Evolutionary conservation across 1,284 basidiomycete species (phyloP).

Genomic region (Ceratorhiza oryzae-sativae): DNA sequence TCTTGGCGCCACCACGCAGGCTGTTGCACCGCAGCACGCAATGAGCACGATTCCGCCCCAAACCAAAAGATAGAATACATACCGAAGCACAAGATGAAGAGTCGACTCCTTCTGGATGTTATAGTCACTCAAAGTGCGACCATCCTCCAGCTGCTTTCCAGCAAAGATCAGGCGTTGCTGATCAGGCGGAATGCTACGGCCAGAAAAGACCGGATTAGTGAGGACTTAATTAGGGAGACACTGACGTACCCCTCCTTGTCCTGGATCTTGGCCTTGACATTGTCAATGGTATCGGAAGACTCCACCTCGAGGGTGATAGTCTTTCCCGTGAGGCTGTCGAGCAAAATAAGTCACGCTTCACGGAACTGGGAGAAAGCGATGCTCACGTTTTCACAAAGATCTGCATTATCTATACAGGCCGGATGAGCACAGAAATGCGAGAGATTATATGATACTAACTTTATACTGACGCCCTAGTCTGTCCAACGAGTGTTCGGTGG

Average conservation of each 20-base stretch:
- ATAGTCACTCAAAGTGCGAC: conserved; percentile 88
- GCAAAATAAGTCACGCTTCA: conserved; percentile 15
- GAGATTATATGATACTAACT: not conserved
- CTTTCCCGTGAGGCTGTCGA: conserved; percentile 91
- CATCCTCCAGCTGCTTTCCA: conserved; percentile 97
- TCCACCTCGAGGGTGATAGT: conserved; percentile 98
- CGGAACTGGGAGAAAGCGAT: not conserved
- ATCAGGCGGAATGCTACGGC: conserved; percentile 83
- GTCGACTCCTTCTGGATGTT: conserved; percentile 97
- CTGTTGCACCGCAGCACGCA: conserved; percentile 51
- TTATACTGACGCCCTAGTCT: conserved; percentile 71
- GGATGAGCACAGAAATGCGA: conserved; percentile 43
- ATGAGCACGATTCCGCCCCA: not conserved
- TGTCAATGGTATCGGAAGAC: conserved; percentile 96
- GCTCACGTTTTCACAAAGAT: conserved; percentile 94
- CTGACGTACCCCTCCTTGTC: conserved; percentile 86
- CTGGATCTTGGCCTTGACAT: conserved; percentile 96
- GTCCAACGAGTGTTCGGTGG: conserved; percentile 84
- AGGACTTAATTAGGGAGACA: not conserved
- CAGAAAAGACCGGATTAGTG: conserved; percentile 37
- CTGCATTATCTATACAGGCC: conserved; percentile 65
- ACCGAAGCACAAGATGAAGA: conserved; percentile 88
- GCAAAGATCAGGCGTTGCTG: conserved; percentile 99
- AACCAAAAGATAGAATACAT: not conserved
- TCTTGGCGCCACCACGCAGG: conserved; percentile 97